Evolutionary conservation across 2,329 filamentous ascomycete species (phyloP), one percentile per base, ranked within the genome.

Genomic region (Verticillium albo-atrum): DNA sequence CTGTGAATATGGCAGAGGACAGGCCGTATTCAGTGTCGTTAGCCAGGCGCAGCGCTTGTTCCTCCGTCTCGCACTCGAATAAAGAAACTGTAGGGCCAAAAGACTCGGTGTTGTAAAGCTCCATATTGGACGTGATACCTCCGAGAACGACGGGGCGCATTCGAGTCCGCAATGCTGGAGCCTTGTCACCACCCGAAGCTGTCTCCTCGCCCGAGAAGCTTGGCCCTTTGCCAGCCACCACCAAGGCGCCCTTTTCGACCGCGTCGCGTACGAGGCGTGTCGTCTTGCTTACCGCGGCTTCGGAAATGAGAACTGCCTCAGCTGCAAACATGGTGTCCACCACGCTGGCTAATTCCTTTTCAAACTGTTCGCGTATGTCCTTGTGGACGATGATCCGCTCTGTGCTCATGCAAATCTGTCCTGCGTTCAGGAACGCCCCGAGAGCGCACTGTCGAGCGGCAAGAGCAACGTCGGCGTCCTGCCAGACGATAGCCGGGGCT

Each of bases 351-450:
- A 84, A 66, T 63, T 75, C 76, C 51, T 72, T 66, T 60, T 78
- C 76, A 61, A 87, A 86, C n/a, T n/a, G n/a, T n/a, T n/a, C 17
- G 74, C 70, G 2, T 68, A 69, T 9, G 68, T 72, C 71, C 61
- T 77, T 75, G 70, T 86, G 82, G 3, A 87, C 80, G 9, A 87
- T 67, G 32, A 95, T 88, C 28, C 87, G 84, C 75, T 96, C 91
- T 0, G 91, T 95, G 20, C 83, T 82, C 91, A 96, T 95, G 79
- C 92, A 96, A 52, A 95, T 86, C 75, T 96, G 92, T 0, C 92
- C 92, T 2, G 79, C 79, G 71, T 94, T 84, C 61, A 91, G 68
- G 69, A 93, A 92, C 0, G 90, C 80, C 3, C 91, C 91, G 1
- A 89, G 71, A 0, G 85, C 85, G 65, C 88, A 90, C 66, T 86